A percentile compares a stretch with the other conserved stretches of the same genome.
Conservation (phyloP, 495 filamentous ascomycete species). For the Neurospora sp. region DNA sequence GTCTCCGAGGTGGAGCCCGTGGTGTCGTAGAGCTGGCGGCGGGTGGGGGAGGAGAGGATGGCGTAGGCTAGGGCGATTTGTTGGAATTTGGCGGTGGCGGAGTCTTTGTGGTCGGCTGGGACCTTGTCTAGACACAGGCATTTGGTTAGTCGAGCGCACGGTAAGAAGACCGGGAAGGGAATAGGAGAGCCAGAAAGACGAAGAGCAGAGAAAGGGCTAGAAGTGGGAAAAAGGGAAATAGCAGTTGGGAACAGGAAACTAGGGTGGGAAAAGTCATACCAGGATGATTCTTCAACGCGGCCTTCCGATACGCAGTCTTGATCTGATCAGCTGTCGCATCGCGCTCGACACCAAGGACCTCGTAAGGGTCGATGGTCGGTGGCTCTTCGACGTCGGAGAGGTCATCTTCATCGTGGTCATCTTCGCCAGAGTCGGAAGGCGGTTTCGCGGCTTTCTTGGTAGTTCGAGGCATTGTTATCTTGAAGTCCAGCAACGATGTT, state of each 20-base stretch:
- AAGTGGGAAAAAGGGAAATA: background rate
- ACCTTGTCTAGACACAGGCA: slow-evolving; percentile 42
- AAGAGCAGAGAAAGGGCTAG: background rate
- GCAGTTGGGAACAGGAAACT: too few relatives aligned
- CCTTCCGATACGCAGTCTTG: slow-evolving; percentile 78
- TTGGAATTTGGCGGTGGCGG: slow-evolving; percentile 75
- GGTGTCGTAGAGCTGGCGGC: slow-evolving; percentile 75
- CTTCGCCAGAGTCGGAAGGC: background rate
- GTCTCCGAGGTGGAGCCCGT: slow-evolving; percentile 81
- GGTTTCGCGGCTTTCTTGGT: background rate
- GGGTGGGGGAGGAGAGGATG: slow-evolving; percentile 68
- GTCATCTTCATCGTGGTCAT: slow-evolving; percentile 12
- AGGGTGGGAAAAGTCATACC: slow-evolving; percentile 42
- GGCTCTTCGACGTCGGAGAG: slow-evolving; percentile 27
- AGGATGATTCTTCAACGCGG: slow-evolving; percentile 83
- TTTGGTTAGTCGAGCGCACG: too few relatives aligned
- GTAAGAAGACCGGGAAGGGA: too few relatives aligned
- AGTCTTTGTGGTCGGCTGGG: slow-evolving; percentile 46
- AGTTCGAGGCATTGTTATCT: background rate
- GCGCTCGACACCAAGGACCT: slow-evolving; percentile 58
- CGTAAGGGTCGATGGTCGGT: slow-evolving; percentile 68
- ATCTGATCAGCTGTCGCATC: slow-evolving; percentile 61
- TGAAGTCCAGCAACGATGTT: too few relatives aligned
- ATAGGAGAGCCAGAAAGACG: background rate
- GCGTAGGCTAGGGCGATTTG: slow-evolving; percentile 87